Evolutionary conservation across 768 basidiomycete genomes (phyloP).

Genomic region (Gloeostereum incarnatum): DNA sequence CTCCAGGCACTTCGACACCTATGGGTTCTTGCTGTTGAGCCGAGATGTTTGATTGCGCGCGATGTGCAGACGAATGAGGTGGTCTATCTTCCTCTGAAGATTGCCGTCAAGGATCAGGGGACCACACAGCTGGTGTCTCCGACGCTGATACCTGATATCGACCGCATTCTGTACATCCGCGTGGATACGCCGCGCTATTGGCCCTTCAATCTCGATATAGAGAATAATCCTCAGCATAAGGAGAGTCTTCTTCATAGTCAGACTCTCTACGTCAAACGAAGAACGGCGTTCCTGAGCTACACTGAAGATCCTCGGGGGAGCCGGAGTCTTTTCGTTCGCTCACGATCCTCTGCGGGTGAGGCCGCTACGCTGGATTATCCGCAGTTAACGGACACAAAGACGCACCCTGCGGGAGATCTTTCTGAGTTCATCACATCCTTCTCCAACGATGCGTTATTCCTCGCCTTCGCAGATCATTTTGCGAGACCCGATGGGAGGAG

Average conservation of each 20-base stretch:
- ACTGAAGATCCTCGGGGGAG: conserved; percentile 92
- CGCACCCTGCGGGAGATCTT: conserved; percentile 64
- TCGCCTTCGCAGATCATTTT: conserved; percentile 76
- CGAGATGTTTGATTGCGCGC: conserved; percentile 82
- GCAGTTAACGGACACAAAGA: conserved; percentile 54
- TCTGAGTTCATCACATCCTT: conserved; percentile 83
- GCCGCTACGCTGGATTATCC: conserved; percentile 83
- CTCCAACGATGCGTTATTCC: conserved; percentile 71
- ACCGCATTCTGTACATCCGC: conserved; percentile 70
- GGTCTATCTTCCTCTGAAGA: conserved; percentile 88
- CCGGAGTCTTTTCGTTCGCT: conserved; percentile 82
- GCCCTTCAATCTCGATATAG: conserved; percentile 81
- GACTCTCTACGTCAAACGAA: conserved; percentile 86
- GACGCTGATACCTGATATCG: conserved; percentile 85
- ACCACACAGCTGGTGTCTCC: conserved; percentile 82
- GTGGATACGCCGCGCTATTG: conserved; percentile 95
- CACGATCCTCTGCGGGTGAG: conserved; percentile 78
- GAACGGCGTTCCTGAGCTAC: conserved; percentile 89
- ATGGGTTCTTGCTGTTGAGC: conserved; percentile 95
- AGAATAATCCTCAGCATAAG: conserved; percentile 56
- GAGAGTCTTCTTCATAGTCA: conserved; percentile 64
- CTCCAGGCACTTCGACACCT: conserved; percentile 90
- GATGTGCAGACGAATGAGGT: conserved; percentile 90
- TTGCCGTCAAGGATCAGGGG: conserved; percentile 58
- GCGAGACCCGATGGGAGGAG: conserved; percentile 54